These are phyloP conservation scores for Rhinocladiella mackenziei DNA, from an alignment of 2,329 filamentous ascomycete species.

Conservation along the genomic window DNA sequence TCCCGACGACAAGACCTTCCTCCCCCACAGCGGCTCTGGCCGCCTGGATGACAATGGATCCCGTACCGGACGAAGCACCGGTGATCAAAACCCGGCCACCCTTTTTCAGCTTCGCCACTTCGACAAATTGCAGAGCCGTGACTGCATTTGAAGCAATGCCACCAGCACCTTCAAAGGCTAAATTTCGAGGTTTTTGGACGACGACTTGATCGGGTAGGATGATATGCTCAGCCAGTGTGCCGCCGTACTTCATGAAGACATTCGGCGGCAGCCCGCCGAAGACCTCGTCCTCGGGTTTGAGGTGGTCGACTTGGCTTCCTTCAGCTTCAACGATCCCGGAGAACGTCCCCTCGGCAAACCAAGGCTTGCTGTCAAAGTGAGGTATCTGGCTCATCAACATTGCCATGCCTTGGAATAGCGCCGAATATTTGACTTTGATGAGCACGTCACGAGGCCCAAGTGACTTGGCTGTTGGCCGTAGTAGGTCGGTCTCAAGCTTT, in stretches of 20 bases:
- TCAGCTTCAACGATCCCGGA: conserved; percentile 3
- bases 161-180: conserved; percentile 33
- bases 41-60: background rate
- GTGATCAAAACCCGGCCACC: conserved; percentile 5
- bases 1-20: conserved; percentile 2
- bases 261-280: background rate
- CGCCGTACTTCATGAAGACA: conserved; percentile 14
- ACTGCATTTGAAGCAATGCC: conserved; percentile 29
- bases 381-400: conserved; percentile 1
- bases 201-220: conserved; percentile 28
- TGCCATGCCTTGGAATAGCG: background rate
- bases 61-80: background rate
- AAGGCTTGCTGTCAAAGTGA: background rate
- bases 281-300: conserved; percentile 2
- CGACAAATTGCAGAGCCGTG: background rate
- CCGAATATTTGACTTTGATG: conserved; percentile 2
- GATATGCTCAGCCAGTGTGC: conserved; percentile 37
- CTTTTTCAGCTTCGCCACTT: background rate
- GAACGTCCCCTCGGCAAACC: conserved; percentile 1
- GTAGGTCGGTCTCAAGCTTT: background rate
- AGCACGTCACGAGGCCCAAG: conserved; percentile 1
- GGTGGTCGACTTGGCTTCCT: conserved; percentile 10
- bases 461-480: background rate
- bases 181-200: conserved; percentile 31
- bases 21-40: conserved; percentile 1